Evolutionary conservation across 129 eudicot species (phyloP), one percentile per base, ranked within the genome.

Genomic region (Chrysanthemum lavandulifolium): DNA sequence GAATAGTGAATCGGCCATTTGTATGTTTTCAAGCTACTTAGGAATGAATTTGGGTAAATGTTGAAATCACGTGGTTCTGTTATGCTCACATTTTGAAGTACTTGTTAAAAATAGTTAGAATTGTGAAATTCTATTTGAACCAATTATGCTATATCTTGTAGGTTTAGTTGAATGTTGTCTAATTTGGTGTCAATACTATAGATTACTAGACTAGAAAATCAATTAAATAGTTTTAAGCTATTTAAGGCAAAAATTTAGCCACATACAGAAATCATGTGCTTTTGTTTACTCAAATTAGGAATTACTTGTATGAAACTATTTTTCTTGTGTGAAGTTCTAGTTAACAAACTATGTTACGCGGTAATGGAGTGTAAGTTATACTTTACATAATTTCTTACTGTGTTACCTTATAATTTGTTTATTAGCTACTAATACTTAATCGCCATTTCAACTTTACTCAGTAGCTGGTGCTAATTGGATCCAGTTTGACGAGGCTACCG

Each of bases 351-450:
- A 60, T 70, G 76, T 10, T 57, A 13, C 69, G 61, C 27, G 23
- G 54, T 54, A 43, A 43, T 62, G 29, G 18, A 40, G 36, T 6
- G 8, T 68, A 77, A 69, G 56, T 68, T 50, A 74, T 51, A 59
- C 5, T 29, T 63, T 55, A 1, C 21, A n/a, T 62, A 50, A 57
- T 15, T 60, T 29, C 15, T 18, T 76, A 45, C 47, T 21, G 33
- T 56, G 52, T 31, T 60, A 11, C 48, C 27, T 50, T 13, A 12
- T 75, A 4, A 51, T 66, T 66, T 57, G 71, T 21, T 21, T 21
- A 67, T 62, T 84, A 88, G 97, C 43, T 50, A 62, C 78, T 13
- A 94, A 92, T 84, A 87, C 88, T n/a, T 10, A n/a, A 51, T 61
- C 50, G 40, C 52, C 70, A 65, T 70, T 78, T 72, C 13, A 23